phyloP scores from a whole-genome alignment of 2,329 filamentous ascomycete species.

The Pestalotiopsis sp. region DNA sequence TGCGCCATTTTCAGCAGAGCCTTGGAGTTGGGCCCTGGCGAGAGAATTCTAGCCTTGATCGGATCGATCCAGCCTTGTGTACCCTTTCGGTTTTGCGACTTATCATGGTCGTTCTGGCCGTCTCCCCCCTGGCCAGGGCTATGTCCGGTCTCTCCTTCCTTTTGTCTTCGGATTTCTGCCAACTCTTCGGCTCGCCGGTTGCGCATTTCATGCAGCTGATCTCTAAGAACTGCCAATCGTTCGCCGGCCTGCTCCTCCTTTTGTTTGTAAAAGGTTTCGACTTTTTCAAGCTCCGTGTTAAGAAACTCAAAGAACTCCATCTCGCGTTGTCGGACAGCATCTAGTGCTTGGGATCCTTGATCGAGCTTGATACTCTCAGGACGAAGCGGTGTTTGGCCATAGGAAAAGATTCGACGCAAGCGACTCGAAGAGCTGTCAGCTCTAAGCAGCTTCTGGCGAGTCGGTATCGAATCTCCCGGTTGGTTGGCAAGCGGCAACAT shows the following conservation, averaged over 20 bases:
- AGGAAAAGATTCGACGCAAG: slow-evolving; percentile 43
- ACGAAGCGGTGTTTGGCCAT: slow-evolving; percentile 35
- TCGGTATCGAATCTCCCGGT: slow-evolving; percentile 8
- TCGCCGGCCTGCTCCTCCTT: slow-evolving; percentile 86
- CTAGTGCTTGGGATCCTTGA: slow-evolving; percentile 43
- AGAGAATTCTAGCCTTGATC: slow-evolving; percentile 55
- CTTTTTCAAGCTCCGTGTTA: slow-evolving; percentile 83
- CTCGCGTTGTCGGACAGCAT: slow-evolving; percentile 67
- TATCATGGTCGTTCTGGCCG: slow-evolving; percentile 17
- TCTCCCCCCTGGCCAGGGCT: slow-evolving; percentile 16
- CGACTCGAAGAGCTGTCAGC: slow-evolving; percentile 23
- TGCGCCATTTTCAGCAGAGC: slow-evolving; percentile 56
- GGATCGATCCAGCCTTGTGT: slow-evolving; percentile 50
- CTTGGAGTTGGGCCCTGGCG: slow-evolving; percentile 62
- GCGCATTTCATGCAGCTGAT: slow-evolving; percentile 92
- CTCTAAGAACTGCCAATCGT: slow-evolving; percentile 69
- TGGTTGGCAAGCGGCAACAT: slow-evolving; percentile 17
- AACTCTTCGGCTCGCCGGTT: slow-evolving; percentile 79
- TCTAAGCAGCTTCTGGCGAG: slow-evolving; percentile 14
- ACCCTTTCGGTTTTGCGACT: slow-evolving; percentile 17
- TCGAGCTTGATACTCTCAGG: slow-evolving; percentile 40
- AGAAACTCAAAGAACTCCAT: slow-evolving; percentile 87
- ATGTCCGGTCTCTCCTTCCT: slow-evolving; percentile 30
- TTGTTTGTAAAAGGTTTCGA: slow-evolving; percentile 83
- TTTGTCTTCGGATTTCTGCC: slow-evolving; percentile 41